phyloP scores from a whole-genome alignment of 805 yeast genomes.

The Saccharomycopsis schoenii region DNA sequence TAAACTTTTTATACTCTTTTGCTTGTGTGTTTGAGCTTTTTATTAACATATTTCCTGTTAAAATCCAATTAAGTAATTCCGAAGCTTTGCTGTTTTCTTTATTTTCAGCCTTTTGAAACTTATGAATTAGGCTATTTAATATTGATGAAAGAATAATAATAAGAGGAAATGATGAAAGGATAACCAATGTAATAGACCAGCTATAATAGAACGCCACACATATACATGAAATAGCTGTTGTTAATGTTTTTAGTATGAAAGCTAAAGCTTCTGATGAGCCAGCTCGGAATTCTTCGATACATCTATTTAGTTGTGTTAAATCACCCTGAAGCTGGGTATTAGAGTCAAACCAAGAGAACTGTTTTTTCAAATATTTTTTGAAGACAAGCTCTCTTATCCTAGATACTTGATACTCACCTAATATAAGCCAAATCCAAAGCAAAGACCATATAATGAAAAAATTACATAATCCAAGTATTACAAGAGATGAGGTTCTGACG shows the following conservation, averaged over 20 bases:
- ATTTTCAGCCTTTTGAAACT: constrained; percentile 49
- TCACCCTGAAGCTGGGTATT: constrained; percentile 51
- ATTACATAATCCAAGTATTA: constrained; percentile 38
- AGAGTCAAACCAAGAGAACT: constrained; percentile 55
- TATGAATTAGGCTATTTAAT: constrained; percentile 43
- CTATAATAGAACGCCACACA: constrained; percentile 65
- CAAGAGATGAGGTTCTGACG: constrained; percentile 31
- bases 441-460: constrained; percentile 42
- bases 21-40: constrained; percentile 49
- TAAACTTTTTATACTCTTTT: constrained; percentile 39
- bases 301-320: constrained; percentile 54
- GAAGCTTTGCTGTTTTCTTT: constrained; percentile 43
- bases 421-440: constrained; percentile 48
- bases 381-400: constrained; percentile 43
- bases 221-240: constrained; percentile 44
- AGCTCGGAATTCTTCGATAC: constrained; percentile 61
- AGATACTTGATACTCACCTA: constrained; percentile 63
- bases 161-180: constrained; percentile 67
- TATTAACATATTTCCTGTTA: constrained; percentile 50
- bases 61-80: constrained; percentile 58
- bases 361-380: constrained; percentile 34
- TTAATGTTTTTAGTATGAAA: constrained; percentile 40
- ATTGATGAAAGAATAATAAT: constrained; percentile 39
- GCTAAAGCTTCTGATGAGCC: constrained; percentile 64
- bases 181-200: constrained; percentile 76